A percentile compares a stretch with the other conserved stretches of the same genome.
These are phyloP conservation scores for Arachnomyces sp. DNA, from an alignment of 2,329 filamentous ascomycete genomes.

Conservation along the genomic window DNA sequence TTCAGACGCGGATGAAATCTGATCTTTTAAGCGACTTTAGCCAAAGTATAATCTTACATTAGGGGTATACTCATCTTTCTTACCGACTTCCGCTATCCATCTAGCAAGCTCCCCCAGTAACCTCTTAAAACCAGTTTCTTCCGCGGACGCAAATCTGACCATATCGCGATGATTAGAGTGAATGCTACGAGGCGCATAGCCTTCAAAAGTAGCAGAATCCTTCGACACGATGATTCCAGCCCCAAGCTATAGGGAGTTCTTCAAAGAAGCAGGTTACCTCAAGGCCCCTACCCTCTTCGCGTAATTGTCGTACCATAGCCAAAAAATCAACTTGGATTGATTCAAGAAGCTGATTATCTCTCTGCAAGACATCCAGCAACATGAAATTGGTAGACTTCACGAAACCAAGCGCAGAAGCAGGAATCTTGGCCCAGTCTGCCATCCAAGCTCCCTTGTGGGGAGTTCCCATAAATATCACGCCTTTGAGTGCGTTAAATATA, in stretches of 20 bases:
- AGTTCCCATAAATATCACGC: constrained; percentile 34
- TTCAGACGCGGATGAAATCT: too few species aligned
- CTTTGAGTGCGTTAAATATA: constrained; percentile 21
- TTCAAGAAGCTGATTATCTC: constrained; percentile 1
- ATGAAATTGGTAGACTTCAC: constrained; percentile 11
- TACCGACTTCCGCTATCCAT: too few species aligned
- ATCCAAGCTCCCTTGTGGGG: constrained; percentile 30
- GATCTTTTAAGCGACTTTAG: too few species aligned
- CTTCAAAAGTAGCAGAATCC: constrained; percentile 1
- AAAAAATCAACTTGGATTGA: not conserved
- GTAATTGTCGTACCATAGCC: constrained; percentile 1
- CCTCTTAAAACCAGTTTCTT: too few species aligned
- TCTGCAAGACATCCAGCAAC: not conserved
- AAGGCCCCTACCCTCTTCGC: not conserved
- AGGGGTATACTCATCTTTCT: too few species aligned
- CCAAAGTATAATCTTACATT: too few species aligned
- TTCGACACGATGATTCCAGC: constrained; percentile 1
- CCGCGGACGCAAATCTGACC: too few species aligned
- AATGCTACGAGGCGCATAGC: constrained; percentile 1
- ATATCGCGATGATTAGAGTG: constrained; percentile 3
- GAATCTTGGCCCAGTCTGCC: constrained; percentile 28
- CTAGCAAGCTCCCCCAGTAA: too few species aligned
- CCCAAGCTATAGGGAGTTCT: not conserved
- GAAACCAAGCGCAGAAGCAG: constrained; percentile 14
- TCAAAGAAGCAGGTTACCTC: constrained; percentile 5